These are phyloP conservation scores for Solanum paucissectum DNA, from an alignment of 257 asterid species.

Conservation along the genomic window DNA sequence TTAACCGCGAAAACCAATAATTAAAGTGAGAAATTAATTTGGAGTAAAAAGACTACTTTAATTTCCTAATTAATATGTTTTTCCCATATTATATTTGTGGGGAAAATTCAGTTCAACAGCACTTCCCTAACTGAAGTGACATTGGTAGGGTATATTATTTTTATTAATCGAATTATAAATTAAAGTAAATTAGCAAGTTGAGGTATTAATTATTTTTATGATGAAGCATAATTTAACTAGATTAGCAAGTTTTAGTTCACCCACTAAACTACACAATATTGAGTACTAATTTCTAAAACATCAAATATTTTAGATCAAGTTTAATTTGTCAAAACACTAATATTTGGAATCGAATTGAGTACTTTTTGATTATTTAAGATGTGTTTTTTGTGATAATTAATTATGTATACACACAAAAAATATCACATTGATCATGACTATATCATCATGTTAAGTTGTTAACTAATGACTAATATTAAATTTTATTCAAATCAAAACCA, in stretches of 20 bases:
- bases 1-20: neutral
- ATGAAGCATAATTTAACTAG: neutral
- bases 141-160: slow-evolving; percentile 6
- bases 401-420: neutral
- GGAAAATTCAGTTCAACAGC: slow-evolving; percentile 27
- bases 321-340: neutral
- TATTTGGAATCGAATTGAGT: neutral
- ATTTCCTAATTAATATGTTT: neutral
- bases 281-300: neutral
- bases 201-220: neutral
- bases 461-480: neutral
- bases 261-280: slow-evolving; percentile 17
- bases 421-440: neutral
- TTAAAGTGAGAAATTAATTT: neutral
- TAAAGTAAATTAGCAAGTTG: neutral
- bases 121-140: slow-evolving; percentile 26
- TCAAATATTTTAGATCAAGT: neutral
- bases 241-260: slow-evolving; percentile 41
- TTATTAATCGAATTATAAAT: slow-evolving; percentile 1
- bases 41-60: neutral
- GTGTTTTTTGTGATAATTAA: neutral
- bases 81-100: neutral
- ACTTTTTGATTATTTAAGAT: neutral
- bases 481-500: neutral
- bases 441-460: neutral